Percentiles rank a stretch among this genome's conserved stretches.
Conservation (phyloP, 2,329 filamentous ascomycete species). For the Alternaria sp. region DNA sequence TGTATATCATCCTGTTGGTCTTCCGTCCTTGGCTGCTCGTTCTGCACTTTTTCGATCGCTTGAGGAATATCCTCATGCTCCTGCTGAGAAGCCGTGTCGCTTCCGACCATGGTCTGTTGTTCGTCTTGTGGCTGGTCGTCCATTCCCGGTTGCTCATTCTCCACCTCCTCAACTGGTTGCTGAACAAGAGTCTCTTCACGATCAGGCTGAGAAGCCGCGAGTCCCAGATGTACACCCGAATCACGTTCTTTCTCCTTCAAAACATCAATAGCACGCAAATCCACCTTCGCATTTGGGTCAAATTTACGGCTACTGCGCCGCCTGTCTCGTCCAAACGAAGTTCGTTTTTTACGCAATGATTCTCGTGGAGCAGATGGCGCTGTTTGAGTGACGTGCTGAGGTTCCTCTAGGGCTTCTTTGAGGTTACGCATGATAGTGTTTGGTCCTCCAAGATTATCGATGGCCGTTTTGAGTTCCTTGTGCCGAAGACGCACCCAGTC, state of each 20-base stretch:
- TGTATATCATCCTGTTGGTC: not conserved
- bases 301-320: conserved; percentile 41
- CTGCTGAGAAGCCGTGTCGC: not conserved
- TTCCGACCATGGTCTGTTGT: conserved; percentile 1
- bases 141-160: conserved; percentile 1
- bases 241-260: conserved; percentile 29
- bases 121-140: conserved; percentile 15
- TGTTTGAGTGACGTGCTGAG: conserved; percentile 7
- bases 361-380: conserved; percentile 5
- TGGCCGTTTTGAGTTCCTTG: conserved; percentile 52
- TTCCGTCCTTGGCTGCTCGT: not conserved
- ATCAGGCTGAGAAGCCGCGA: conserved; percentile 9
- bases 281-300: conserved; percentile 32
- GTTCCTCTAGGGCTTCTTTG: conserved; percentile 26
- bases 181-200: conserved; percentile 7
- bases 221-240: conserved; percentile 16
- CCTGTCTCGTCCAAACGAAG: conserved; percentile 34
- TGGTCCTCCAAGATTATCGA: conserved; percentile 54
- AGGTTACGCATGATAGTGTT: conserved; percentile 46
- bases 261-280: conserved; percentile 27
- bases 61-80: not conserved
- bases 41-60: not conserved
- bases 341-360: conserved; percentile 32
- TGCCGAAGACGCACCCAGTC: conserved; percentile 56
- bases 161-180: conserved; percentile 3